phyloP scores from a whole-genome alignment of 352 stramenopile species.

The Globisporangium apiculatum region DNA sequence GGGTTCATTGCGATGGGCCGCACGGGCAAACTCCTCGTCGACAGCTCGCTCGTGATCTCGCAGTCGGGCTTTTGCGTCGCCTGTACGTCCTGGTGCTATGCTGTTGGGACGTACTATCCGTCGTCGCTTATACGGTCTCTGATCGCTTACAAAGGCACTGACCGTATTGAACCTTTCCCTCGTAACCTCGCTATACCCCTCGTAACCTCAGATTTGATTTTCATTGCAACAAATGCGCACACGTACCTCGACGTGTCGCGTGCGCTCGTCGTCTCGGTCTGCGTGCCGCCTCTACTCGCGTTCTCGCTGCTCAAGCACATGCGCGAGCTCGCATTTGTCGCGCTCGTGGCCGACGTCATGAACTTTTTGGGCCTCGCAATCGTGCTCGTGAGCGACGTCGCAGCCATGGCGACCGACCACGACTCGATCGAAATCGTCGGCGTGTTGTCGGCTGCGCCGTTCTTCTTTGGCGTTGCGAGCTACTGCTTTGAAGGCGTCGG shows the following conservation, averaged over 20 bases:
- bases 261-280: constrained; percentile 43
- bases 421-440: constrained; percentile 51
- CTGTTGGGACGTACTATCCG: too few relatives aligned
- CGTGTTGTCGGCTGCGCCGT: constrained; percentile 59
- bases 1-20: constrained; percentile 69
- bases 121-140: too few relatives aligned
- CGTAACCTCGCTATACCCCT: neutral
- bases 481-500: constrained; percentile 91
- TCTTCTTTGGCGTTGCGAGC: constrained; percentile 86
- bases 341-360: constrained; percentile 84
- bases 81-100: constrained; percentile 28
- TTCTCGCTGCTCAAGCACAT: constrained; percentile 87
- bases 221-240: constrained; percentile 85
- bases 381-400: constrained; percentile 80
- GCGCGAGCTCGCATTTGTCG: constrained; percentile 82
- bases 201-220: constrained; percentile 73
- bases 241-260: constrained; percentile 61
- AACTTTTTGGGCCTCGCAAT: constrained; percentile 81
- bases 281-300: constrained; percentile 51
- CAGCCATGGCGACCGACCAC: constrained; percentile 49
- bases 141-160: too few relatives aligned
- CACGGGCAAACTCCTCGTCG: constrained; percentile 63
- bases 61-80: constrained; percentile 88
- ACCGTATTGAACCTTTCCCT: too few relatives aligned
- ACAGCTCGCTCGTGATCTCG: constrained; percentile 79